Evolutionary conservation across 345 rosid species (phyloP).

Genomic region (Raphanus sativus): DNA sequence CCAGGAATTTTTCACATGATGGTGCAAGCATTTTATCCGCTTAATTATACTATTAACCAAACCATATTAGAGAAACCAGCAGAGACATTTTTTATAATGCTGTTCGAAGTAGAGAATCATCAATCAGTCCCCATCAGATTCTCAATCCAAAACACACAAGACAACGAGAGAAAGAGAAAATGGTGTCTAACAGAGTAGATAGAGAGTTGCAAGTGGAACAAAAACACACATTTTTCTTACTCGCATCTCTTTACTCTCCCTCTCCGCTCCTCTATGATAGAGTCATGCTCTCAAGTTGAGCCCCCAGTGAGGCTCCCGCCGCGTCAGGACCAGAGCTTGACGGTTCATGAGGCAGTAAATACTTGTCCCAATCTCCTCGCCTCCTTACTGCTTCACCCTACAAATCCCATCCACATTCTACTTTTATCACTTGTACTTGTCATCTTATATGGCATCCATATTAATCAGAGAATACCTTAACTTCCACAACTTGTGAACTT

Average conservation of each 20-base stretch:
- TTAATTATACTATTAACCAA: neutral
- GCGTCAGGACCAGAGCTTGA: conserved; percentile 5
- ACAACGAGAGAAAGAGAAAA: neutral
- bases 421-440: neutral
- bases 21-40: conserved; percentile 44
- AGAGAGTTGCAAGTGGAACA: conserved; percentile 1
- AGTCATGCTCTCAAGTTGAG: conserved; percentile 26
- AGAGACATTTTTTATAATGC: neutral
- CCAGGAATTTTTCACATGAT: conserved; percentile 45
- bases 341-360: conserved; percentile 20
- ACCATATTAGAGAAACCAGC: neutral
- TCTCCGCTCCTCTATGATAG: conserved; percentile 21
- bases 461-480: conserved; percentile 47
- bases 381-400: conserved; percentile 39
- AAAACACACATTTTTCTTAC: conserved; percentile 6
- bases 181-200: neutral
- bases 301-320: conserved; percentile 9
- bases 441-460: neutral
- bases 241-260: conserved; percentile 12
- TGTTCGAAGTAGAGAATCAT: neutral
- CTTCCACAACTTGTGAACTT: conserved; percentile 63
- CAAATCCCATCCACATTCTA: conserved; percentile 11
- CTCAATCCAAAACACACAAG: neutral
- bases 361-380: conserved; percentile 42
- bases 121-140: conserved; percentile 19